These are phyloP conservation scores for Ophiostoma sp. DNA, from an alignment of 2,329 filamentous ascomycete species.

Conservation along the genomic window DNA sequence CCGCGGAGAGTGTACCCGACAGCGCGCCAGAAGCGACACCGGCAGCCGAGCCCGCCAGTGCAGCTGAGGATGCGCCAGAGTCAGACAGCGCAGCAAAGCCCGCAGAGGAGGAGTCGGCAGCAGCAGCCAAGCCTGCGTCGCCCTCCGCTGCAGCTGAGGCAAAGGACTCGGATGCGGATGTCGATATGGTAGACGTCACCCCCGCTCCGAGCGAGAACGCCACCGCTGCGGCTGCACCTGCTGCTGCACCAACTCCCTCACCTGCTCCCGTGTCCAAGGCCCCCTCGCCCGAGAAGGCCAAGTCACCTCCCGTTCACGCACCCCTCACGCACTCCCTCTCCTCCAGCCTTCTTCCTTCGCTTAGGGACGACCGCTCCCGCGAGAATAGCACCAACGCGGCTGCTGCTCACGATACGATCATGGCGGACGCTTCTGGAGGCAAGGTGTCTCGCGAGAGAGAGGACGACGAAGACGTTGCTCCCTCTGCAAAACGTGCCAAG, in stretches of 20 bases:
- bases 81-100: neutral
- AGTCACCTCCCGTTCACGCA: slow-evolving; percentile 5
- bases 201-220: neutral
- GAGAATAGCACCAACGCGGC: slow-evolving; percentile 33
- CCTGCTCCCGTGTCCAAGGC: neutral
- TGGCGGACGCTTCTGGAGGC: slow-evolving; percentile 47
- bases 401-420: slow-evolving; percentile 43
- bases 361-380: slow-evolving; percentile 38
- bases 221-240: neutral
- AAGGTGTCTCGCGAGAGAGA: slow-evolving; percentile 77
- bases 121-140: neutral
- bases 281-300: slow-evolving; percentile 18
- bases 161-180: slow-evolving; percentile 29
- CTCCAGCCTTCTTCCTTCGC: slow-evolving; percentile 28
- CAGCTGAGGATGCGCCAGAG: neutral
- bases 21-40: neutral
- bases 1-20: neutral
- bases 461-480: slow-evolving; percentile 66
- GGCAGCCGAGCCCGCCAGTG: neutral
- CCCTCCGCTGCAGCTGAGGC: neutral
- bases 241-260: neutral
- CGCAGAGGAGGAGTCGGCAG: neutral
- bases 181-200: slow-evolving; percentile 36
- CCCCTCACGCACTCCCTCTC: slow-evolving; percentile 14
- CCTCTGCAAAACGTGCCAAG: slow-evolving; percentile 77